Evolutionary conservation across 441 rosid genomes (phyloP).

Genomic region (Bocquillonia castaneifolia): DNA sequence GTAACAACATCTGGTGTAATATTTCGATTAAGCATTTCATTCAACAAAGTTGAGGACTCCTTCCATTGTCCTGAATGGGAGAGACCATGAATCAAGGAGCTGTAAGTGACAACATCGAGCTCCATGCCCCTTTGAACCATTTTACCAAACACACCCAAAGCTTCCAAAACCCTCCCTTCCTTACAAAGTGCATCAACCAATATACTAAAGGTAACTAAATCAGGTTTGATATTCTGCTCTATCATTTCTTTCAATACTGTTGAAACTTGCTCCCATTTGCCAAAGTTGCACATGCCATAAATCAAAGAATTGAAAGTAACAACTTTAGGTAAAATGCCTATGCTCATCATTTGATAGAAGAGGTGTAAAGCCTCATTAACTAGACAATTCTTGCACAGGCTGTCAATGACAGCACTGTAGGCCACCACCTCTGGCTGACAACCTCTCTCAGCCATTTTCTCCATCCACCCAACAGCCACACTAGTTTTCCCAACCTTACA

Average conservation of each 20-base stretch:
- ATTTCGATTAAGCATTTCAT: background rate
- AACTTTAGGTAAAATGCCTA: slow-evolving; percentile 1
- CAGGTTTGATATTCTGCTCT: background rate
- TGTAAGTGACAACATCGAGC: slow-evolving; percentile 4
- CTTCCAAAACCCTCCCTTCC: slow-evolving; percentile 12
- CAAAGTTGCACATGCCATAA: slow-evolving; percentile 5
- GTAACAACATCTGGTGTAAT: slow-evolving; percentile 4
- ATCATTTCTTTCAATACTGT: background rate
- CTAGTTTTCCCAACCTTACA: slow-evolving; percentile 12
- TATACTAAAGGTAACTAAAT: slow-evolving; percentile 5
- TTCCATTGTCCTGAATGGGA: background rate
- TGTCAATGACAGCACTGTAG: slow-evolving; percentile 4
- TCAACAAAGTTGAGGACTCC: background rate
- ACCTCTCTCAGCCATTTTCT: slow-evolving; percentile 16
- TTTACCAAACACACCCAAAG: background rate
- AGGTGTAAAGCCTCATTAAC: slow-evolving; percentile 1
- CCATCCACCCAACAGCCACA: slow-evolving; percentile 10
- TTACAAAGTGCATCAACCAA: slow-evolving; percentile 13
- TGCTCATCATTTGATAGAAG: background rate
- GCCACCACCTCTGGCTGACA: slow-evolving; percentile 15
- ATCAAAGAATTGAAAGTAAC: slow-evolving; percentile 8
- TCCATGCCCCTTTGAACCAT: slow-evolving; percentile 3
- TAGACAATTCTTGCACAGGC: slow-evolving; percentile 3
- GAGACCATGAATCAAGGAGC: slow-evolving; percentile 3
- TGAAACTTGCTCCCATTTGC: slow-evolving; percentile 8